phyloP scores from a whole-genome alignment of 1,139 yeast species.

The Geotrichum histeridarum region DNA sequence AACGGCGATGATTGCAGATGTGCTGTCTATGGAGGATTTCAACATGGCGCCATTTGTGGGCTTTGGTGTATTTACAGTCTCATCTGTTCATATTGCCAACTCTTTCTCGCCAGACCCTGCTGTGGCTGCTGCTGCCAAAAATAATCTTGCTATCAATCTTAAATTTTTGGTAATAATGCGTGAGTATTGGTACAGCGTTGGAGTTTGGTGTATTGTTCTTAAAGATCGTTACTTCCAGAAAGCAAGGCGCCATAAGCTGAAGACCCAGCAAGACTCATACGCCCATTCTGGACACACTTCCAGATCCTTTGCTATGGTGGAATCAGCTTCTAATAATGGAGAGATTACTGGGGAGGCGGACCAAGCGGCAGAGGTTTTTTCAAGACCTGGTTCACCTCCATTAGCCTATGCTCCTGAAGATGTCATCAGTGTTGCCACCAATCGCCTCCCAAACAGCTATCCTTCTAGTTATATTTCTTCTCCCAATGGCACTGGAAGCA shows the following conservation, averaged over 20 bases:
- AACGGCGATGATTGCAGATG: slow-evolving; percentile 33
- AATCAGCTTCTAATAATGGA: background rate
- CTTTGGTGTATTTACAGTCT: slow-evolving; percentile 37
- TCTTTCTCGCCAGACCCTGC: slow-evolving; percentile 34
- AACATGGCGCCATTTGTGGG: slow-evolving; percentile 39
- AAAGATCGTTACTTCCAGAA: slow-evolving; percentile 33
- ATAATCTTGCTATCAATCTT: slow-evolving; percentile 35
- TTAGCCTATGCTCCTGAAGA: slow-evolving; percentile 28
- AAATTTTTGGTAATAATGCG: slow-evolving; percentile 34
- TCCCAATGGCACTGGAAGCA: background rate
- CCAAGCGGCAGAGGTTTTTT: slow-evolving; percentile 21
- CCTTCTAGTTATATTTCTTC: slow-evolving; percentile 1
- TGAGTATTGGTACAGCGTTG: slow-evolving; percentile 38
- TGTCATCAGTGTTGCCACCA: slow-evolving; percentile 22
- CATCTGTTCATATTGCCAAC: slow-evolving; percentile 38
- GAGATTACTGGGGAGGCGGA: background rate
- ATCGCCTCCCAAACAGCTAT: slow-evolving; percentile 1
- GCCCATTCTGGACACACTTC: background rate
- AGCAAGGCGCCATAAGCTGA: slow-evolving; percentile 18
- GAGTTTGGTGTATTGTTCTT: slow-evolving; percentile 38
- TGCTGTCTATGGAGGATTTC: slow-evolving; percentile 33
- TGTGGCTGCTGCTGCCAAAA: slow-evolving; percentile 34
- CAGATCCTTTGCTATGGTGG: background rate
- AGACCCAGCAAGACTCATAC: slow-evolving; percentile 4
- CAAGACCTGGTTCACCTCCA: slow-evolving; percentile 29